Evolutionary conservation across 2,329 filamentous ascomycete genomes (phyloP).

Genomic region (Xylariales sp.): DNA sequence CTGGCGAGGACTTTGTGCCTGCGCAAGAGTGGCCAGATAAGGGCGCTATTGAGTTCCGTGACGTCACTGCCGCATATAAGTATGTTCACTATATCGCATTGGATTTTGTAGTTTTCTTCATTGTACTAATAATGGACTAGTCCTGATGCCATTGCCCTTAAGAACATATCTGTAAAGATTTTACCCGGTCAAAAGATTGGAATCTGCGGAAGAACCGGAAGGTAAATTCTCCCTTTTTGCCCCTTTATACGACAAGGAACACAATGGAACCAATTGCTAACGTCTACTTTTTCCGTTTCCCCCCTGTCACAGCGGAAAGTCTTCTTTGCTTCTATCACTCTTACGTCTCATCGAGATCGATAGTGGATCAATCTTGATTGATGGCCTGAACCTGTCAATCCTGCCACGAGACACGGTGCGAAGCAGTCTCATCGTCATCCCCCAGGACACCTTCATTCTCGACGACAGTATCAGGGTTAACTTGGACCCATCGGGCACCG

Average conservation of each 20-base stretch:
- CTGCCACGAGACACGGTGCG: not conserved
- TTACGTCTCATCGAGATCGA: constrained; percentile 4
- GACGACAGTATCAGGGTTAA: constrained; percentile 4
- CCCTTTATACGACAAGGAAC: not conserved
- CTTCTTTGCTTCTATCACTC: constrained; percentile 1
- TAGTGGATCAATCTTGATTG: constrained; percentile 4
- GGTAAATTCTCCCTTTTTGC: not conserved
- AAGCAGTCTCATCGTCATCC: constrained; percentile 1
- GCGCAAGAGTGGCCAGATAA: constrained; percentile 14
- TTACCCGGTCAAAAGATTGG: constrained; percentile 5
- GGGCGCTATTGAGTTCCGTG: constrained; percentile 13
- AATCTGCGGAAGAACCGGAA: constrained; percentile 7
- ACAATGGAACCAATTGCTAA: too few relatives aligned
- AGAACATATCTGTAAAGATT: constrained; percentile 3
- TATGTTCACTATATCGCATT: not conserved
- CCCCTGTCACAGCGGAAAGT: constrained; percentile 6
- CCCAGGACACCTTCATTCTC: constrained; percentile 5
- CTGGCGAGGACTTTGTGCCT: constrained; percentile 2
- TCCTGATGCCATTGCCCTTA: not conserved
- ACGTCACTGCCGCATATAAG: constrained; percentile 14
- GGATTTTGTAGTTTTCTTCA: too few relatives aligned
- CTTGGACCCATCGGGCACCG: constrained; percentile 3
- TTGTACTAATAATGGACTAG: not conserved
- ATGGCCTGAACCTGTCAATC: constrained; percentile 1
- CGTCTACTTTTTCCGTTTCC: too few relatives aligned